Percentiles rank a stretch among this genome's conserved stretches.
These are phyloP conservation scores for Elongisporangium prolatum DNA, from an alignment of 352 stramenopile species.

Conservation along the genomic window DNA sequence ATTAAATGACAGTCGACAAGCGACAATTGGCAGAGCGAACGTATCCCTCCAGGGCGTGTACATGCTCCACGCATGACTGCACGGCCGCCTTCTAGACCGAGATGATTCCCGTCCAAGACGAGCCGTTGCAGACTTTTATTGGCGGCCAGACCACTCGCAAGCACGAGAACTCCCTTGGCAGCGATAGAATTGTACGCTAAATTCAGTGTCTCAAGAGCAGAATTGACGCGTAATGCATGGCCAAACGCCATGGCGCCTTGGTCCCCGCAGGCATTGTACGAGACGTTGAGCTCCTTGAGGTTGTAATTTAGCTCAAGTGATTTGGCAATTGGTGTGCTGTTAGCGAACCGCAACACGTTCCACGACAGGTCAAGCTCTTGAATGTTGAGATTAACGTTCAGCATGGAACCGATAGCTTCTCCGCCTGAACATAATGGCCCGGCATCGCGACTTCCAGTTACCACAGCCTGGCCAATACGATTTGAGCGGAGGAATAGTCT, in stretches of 20 bases:
- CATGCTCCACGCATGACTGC: conserved; percentile 56
- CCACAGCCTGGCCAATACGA: conserved; percentile 56
- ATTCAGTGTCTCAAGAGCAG: conserved; percentile 33
- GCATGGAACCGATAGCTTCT: conserved; percentile 73
- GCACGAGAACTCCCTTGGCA: conserved; percentile 38
- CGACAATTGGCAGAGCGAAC: conserved; percentile 34
- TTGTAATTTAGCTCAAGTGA: conserved; percentile 63
- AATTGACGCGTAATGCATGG: conserved; percentile 47
- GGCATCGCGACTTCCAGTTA: neutral
- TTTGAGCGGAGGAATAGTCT: conserved; percentile 64
- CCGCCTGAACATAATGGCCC: conserved; percentile 24
- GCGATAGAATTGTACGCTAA: conserved; percentile 69
- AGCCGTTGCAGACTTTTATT: conserved; percentile 48
- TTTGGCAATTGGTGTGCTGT: conserved; percentile 32
- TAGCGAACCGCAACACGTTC: conserved; percentile 64
- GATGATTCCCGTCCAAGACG: conserved; percentile 49
- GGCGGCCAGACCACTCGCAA: conserved; percentile 45
- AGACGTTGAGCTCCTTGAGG: conserved; percentile 48
- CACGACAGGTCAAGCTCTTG: conserved; percentile 76
- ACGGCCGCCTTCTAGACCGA: conserved; percentile 50
- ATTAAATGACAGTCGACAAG: conserved; percentile 52
- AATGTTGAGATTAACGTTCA: conserved; percentile 75
- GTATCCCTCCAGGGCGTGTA: conserved; percentile 12
- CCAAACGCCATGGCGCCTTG: conserved; percentile 52
- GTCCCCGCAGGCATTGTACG: conserved; percentile 62